Percentiles rank a stretch among this genome's conserved stretches.
These are phyloP conservation scores for Wickerhamomyces sp. DNA, from an alignment of 1,139 yeast genomes.

Conservation along the genomic window DNA sequence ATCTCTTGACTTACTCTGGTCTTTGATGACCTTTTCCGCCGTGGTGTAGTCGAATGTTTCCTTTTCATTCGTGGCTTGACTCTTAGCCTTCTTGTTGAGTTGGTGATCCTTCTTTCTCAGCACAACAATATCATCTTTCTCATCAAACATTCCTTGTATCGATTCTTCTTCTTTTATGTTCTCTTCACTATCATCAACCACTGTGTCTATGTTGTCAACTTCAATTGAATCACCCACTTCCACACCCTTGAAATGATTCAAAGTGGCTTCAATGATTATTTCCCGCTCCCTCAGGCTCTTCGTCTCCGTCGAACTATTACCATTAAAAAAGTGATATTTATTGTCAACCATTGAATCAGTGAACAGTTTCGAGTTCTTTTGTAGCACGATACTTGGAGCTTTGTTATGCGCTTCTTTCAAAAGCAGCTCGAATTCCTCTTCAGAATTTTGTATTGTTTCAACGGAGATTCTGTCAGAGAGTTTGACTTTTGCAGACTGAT, in stretches of 20 bases:
- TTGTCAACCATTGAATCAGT: neutral
- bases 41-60: constrained; percentile 42
- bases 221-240: neutral
- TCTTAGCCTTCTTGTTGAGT: no score
- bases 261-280: constrained; percentile 2
- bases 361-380: constrained; percentile 5
- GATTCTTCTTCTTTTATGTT: neutral
- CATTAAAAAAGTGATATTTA: neutral
- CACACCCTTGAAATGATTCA: constrained; percentile 2
- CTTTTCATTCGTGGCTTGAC: constrained; percentile 15
- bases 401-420: neutral
- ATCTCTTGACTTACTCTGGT: constrained; percentile 21
- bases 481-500: neutral
- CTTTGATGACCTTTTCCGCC: constrained; percentile 37
- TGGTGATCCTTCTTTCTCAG: constrained; percentile 35
- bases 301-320: neutral
- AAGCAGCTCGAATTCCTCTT: constrained; percentile 2
- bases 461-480: constrained; percentile 4
- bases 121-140: constrained; percentile 52
- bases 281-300: constrained; percentile 1
- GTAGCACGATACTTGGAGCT: neutral
- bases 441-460: constrained; percentile 7
- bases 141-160: constrained; percentile 19
- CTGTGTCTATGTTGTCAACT: neutral
- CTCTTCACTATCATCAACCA: neutral